Percentiles rank a stretch among this genome's conserved stretches.
Conservation (phyloP, 352 stramenopile species). For the Pythium guiyangense region DNA sequence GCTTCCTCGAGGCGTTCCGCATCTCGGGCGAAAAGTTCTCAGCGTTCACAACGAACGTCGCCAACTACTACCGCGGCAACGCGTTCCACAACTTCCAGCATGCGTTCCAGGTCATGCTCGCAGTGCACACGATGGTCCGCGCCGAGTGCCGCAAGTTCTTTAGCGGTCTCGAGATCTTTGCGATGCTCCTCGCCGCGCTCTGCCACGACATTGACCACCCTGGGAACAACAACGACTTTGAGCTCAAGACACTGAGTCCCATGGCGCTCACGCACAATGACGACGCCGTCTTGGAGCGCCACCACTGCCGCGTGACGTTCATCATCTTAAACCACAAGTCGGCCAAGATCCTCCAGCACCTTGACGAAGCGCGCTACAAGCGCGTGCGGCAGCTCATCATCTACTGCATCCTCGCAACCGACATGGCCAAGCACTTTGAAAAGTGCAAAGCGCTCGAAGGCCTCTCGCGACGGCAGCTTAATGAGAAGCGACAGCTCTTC, state of each 20-base stretch:
- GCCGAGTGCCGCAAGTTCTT: constrained; percentile 59
- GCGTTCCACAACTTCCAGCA: constrained; percentile 84
- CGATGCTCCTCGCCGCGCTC: constrained; percentile 64
- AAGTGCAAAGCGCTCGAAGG: constrained; percentile 64
- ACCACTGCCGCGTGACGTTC: constrained; percentile 73
- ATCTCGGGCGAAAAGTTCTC: constrained; percentile 54
- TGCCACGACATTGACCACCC: constrained; percentile 85
- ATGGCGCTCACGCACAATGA: constrained; percentile 86
- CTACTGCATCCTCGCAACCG: constrained; percentile 65
- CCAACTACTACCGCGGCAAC: constrained; percentile 70
- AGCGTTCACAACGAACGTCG: constrained; percentile 46
- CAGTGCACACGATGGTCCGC: constrained; percentile 52
- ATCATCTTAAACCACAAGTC: constrained; percentile 74
- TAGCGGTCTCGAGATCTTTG: constrained; percentile 61
- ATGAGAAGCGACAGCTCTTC: constrained; percentile 47
- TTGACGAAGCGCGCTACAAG: constrained; percentile 46
- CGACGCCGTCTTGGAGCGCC: constrained; percentile 76
- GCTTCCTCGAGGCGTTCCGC: constrained; percentile 48
- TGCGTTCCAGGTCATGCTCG: constrained; percentile 59
- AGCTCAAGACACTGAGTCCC: constrained; percentile 66
- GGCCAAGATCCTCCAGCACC: constrained; percentile 65
- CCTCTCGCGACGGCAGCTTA: constrained; percentile 50
- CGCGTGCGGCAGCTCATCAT: constrained; percentile 61
- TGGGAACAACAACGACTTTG: constrained; percentile 81
- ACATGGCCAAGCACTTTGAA: constrained; percentile 77